Percentiles rank a stretch among this genome's conserved stretches.
Conservation (phyloP, 768 basidiomycete genomes). For the Erythrobasidium yunnanense region DNA sequence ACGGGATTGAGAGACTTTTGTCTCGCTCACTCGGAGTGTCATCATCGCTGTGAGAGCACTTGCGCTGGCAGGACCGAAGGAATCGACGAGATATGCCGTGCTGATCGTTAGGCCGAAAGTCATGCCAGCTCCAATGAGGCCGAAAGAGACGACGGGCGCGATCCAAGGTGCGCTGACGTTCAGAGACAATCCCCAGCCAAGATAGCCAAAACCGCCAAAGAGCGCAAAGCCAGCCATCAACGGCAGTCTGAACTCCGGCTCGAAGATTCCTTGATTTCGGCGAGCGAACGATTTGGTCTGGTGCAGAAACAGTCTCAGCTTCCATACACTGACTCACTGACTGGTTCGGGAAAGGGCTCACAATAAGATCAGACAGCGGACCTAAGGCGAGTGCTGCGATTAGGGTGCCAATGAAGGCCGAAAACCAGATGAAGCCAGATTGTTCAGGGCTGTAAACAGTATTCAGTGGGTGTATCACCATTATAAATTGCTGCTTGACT, state of each 20-base stretch:
- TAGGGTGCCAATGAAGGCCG: conserved; percentile 29
- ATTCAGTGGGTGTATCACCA: too few species aligned
- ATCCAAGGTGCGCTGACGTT: conserved; percentile 13
- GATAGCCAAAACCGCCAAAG: conserved; percentile 38
- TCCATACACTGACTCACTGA: not conserved
- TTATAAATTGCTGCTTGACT: too few species aligned
- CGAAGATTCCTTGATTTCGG: conserved; percentile 27
- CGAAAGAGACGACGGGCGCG: conserved; percentile 29
- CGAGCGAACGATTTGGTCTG: conserved; percentile 26
- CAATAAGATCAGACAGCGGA: conserved; percentile 31
- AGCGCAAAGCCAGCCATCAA: conserved; percentile 39
- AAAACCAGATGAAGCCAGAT: conserved; percentile 27
- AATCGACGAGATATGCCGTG: conserved; percentile 36
- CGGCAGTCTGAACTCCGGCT: conserved; percentile 36
- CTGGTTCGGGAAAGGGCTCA: not conserved
- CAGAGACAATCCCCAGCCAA: conserved; percentile 30
- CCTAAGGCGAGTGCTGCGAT: conserved; percentile 31
- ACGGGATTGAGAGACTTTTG: not conserved
- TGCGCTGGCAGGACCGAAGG: conserved; percentile 30
- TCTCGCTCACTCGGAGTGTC: not conserved
- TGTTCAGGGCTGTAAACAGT: too few species aligned
- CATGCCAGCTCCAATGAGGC: conserved; percentile 34
- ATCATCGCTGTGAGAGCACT: conserved; percentile 33
- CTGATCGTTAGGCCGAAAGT: conserved; percentile 30
- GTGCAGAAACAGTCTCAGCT: too few species aligned